Base-by-base conservation (phyloP, 78 protist genomes). In the Bodo saltans region DNA sequence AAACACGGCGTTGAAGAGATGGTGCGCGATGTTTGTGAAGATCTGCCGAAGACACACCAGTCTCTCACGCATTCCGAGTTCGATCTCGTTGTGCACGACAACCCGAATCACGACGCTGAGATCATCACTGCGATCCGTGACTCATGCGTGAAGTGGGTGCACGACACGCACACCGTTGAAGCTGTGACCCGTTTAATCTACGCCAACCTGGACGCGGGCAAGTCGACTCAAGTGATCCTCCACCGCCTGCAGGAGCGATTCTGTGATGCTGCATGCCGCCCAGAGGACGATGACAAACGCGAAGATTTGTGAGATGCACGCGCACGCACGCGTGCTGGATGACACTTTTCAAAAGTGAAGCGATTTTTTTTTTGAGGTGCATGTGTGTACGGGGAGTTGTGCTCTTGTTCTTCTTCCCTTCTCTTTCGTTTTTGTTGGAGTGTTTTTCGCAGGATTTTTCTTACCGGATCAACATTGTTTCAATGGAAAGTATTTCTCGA, bases 171-270 rank as follows among this genome's bases (percentile, higher is more conserved):
- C 60, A 17, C n/a, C n/a, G 60, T 17, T 8, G 60, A 47, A 17
- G 8, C 60, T 17, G 17, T 47, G 60, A 47, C 60, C n/a, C 60
- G 60, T 17, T 17, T 47, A 8, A 47, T 47, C 60, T 47, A 23
- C 60, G 60, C 60, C 60, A 47, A 47, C 60, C 60, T 47, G n/a
- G 60, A 47, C 60, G 60, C 60, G 60, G 60, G 60, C 60, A 47
- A 47, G 60, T 17, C n/a, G n/a, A 47, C 60, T 8, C 60, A 47
- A 17, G 60, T 47, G 60, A 47, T 47, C 60, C 60, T 47, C 60
- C 60, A 47, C 60, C 8, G 60, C 60, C 60, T 47, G n/a, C 60
- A 47, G 60, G 17, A 47, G n/a, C 8, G 17, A 17, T 47, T 47
- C 60, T 47, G 60, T 17, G 8, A 47, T 17, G 60, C 8, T 8